Percentiles rank a stretch among this genome's conserved stretches.
These are phyloP conservation scores for Suillus bovinus DNA, from an alignment of 768 basidiomycete species.

Conservation along the genomic window DNA sequence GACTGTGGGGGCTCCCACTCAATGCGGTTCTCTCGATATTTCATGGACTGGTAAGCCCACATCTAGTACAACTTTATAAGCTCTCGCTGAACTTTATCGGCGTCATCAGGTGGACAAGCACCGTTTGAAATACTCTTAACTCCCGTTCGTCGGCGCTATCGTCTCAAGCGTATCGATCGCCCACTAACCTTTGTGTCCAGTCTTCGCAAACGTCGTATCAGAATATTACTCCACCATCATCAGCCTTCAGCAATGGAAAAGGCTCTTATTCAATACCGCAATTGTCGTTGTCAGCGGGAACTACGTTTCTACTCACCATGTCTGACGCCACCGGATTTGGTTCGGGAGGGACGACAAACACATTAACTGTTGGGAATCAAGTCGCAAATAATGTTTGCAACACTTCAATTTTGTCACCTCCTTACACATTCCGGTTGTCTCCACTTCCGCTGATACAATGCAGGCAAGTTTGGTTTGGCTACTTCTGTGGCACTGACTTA, in stretches of 20 bases:
- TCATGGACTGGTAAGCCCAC: too few species aligned
- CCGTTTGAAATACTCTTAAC: too few species aligned
- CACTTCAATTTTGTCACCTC: constrained; percentile 42
- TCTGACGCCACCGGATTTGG: too few species aligned
- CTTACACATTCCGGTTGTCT: constrained; percentile 49
- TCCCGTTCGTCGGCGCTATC: constrained; percentile 41
- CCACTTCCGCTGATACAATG: constrained; percentile 58
- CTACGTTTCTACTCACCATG: too few species aligned
- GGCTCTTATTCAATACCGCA: too few species aligned
- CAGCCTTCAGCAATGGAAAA: constrained; percentile 51
- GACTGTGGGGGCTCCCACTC: too few species aligned
- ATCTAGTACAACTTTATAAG: too few species aligned
- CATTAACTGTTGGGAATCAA: constrained; percentile 50
- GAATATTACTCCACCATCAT: constrained; percentile 53
- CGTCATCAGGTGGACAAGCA: too few species aligned
- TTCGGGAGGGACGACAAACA: constrained; percentile 55
- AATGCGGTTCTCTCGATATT: too few species aligned
- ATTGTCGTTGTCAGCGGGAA: too few species aligned
- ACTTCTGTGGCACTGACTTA: constrained; percentile 11
- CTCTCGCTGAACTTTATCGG: too few species aligned
- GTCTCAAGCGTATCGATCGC: not conserved
- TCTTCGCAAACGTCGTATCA: constrained; percentile 51
- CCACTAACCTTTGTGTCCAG: constrained; percentile 30
- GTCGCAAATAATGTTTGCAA: constrained; percentile 46
- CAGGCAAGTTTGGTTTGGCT: constrained; percentile 40